phyloP scores from a whole-genome alignment of 306 rosid species.

The Pyrus betulifolia region DNA sequence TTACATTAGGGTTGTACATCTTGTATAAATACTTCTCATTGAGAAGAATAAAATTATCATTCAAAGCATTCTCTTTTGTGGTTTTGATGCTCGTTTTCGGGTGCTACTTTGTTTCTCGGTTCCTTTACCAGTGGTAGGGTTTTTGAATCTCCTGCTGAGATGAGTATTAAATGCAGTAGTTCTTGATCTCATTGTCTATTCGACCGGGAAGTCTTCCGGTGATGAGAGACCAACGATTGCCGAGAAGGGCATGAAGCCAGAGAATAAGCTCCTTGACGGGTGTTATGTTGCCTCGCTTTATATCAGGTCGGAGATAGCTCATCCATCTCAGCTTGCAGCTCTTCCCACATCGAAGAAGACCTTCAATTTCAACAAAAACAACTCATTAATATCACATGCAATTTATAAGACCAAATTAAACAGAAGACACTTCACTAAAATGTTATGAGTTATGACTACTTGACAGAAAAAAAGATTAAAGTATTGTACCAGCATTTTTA shows the following conservation, averaged over 20 bases:
- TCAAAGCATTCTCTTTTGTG: no score
- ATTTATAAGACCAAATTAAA: neutral
- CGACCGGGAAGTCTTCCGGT: slow-evolving; percentile 27
- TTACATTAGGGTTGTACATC: no score
- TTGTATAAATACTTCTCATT: no score
- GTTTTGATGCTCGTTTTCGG: slow-evolving; percentile 6
- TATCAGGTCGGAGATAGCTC: slow-evolving; percentile 66
- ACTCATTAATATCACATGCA: neutral
- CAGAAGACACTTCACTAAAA: no score
- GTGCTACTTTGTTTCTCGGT: neutral
- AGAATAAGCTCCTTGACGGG: slow-evolving; percentile 61
- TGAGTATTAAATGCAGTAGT: slow-evolving; percentile 32
- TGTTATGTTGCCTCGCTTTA: slow-evolving; percentile 69
- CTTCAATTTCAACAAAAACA: slow-evolving; percentile 12
- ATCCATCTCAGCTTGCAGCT: slow-evolving; percentile 74
- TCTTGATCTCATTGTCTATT: slow-evolving; percentile 33
- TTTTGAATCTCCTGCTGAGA: slow-evolving; percentile 34
- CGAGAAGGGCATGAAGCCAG: slow-evolving; percentile 64
- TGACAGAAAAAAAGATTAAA: neutral
- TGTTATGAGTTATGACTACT: no score
- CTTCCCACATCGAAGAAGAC: slow-evolving; percentile 73
- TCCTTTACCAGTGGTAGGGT: neutral
- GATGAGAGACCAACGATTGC: slow-evolving; percentile 80
- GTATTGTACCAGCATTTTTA: slow-evolving; percentile 45
- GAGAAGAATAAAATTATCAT: no score